Base-by-base conservation (phyloP, 2,329 filamentous ascomycete genomes). In the Trichoderma polysporum region DNA sequence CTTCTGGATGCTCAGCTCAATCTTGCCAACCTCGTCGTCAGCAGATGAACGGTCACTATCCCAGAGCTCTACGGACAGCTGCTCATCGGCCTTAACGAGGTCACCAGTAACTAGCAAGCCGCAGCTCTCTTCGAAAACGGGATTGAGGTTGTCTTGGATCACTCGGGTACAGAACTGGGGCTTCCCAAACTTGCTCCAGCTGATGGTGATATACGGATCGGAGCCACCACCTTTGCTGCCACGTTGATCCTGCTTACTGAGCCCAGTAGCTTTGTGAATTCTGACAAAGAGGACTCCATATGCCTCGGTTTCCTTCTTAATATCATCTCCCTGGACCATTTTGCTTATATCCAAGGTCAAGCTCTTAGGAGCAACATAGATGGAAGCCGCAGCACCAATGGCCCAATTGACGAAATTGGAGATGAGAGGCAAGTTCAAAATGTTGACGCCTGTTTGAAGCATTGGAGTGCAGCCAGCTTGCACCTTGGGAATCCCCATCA, bases 391-490 rank as follows among this genome's bases (percentile, higher is more conserved):
- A 0, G 95, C 89, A 41, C 89, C 89, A 72, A 98, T 97, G 5
- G 94, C 93, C 80, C 94, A 97, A 79, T 97, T 97, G 78, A 97
- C 94, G 75, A 99, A 98, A 73, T 96, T 96, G 15, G 92, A 96
- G 73, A 98, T 97, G 41, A 98, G 78, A 0, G 94, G 94, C 10
- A 98, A 81, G 72, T 98, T 97, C 29, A 98, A 82, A 53, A 98
- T 88, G 72, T 98, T 98, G 68, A 96, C 89, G 2, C 93, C 94
- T 70, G 88, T 90, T 76, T 95, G 88, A n/a, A 97, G 79, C 90
- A 98, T 95, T 0, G 95, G 95, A 15, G 93, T 90, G 75, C 94
- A 98, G 1, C 93, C 92, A 17, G 94, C 94, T 73, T 91, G 86
- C 4, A 98, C 90, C 74, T 97, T 93, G 13, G 95, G 95, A 4